Percentiles rank a stretch among this genome's conserved stretches.
phyloP scores from a whole-genome alignment of 495 filamentous ascomycete species.

The Choiromyces venosus region DNA sequence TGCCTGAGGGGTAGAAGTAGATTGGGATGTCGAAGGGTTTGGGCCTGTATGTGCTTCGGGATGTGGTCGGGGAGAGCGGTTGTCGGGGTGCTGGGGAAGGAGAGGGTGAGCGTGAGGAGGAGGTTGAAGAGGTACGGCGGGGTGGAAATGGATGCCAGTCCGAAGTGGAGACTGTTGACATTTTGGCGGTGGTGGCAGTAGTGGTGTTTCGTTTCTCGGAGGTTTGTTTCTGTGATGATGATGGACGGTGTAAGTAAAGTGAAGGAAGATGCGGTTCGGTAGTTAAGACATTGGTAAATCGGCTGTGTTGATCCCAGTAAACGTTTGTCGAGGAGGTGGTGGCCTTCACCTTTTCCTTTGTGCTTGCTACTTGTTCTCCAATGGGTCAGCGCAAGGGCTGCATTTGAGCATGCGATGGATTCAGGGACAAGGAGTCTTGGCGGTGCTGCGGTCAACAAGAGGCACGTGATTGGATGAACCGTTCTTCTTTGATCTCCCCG shows the following conservation, averaged over 20 bases:
- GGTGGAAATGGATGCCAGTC: constrained; percentile 19
- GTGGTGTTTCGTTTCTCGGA: background rate
- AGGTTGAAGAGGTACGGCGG: background rate
- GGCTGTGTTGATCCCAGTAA: background rate
- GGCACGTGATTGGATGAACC: background rate
- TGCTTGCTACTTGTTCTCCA: too few species aligned
- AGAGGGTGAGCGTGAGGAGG: constrained; percentile 36
- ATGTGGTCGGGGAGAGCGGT: constrained; percentile 11
- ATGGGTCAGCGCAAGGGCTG: background rate
- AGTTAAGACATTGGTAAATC: background rate
- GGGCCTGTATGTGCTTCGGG: background rate
- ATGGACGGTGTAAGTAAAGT: background rate
- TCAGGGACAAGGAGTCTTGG: background rate
- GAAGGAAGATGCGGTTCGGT: background rate
- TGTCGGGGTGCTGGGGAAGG: constrained; percentile 27
- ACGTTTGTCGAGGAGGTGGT: background rate
- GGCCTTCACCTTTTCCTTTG: too few species aligned
- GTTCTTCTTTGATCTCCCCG: background rate
- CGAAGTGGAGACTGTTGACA: constrained; percentile 15
- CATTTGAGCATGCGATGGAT: background rate
- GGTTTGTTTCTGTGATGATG: background rate
- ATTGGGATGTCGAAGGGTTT: constrained; percentile 22
- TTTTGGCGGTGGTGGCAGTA: background rate
- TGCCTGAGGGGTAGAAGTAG: constrained; percentile 51
- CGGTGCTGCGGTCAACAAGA: background rate